A percentile compares a stretch with the other conserved stretches of the same genome.
phyloP scores from a whole-genome alignment of 2,329 filamentous ascomycete species.

The Xylaria sp. region DNA sequence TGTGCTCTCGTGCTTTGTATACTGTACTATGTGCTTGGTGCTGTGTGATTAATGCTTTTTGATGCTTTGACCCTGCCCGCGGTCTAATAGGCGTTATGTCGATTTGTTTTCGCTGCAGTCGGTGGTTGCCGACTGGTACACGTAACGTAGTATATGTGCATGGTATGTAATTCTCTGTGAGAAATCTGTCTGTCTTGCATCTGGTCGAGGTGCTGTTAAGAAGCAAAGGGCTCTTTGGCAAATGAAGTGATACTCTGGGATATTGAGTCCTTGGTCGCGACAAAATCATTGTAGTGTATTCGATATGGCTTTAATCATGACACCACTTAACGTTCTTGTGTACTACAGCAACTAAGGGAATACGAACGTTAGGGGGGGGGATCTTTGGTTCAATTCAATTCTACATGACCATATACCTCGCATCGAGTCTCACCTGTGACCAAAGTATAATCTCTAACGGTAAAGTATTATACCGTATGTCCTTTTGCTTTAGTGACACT shows the following conservation, averaged over 20 bases:
- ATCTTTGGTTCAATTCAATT: background rate
- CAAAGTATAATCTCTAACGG: background rate
- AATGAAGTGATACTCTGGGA: background rate
- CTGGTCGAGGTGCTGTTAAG: background rate
- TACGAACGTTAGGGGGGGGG: background rate
- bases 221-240: background rate
- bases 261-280: background rate
- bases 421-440: background rate
- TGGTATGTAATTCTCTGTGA: background rate
- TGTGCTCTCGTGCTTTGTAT: background rate
- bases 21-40: background rate
- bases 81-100: background rate
- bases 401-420: background rate
- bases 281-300: background rate
- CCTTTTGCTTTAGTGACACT: constrained; percentile 7
- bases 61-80: background rate
- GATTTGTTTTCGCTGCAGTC: background rate
- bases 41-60: background rate
- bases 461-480: constrained; percentile 19
- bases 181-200: background rate
- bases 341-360: background rate
- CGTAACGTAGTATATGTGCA: background rate
- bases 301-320: background rate
- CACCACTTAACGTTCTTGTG: no score
- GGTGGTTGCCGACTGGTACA: background rate